Percentiles rank a stretch among this genome's conserved stretches.
phyloP scores from a whole-genome alignment of 805 yeast genomes.

The Teunomyces gatunensis region DNA sequence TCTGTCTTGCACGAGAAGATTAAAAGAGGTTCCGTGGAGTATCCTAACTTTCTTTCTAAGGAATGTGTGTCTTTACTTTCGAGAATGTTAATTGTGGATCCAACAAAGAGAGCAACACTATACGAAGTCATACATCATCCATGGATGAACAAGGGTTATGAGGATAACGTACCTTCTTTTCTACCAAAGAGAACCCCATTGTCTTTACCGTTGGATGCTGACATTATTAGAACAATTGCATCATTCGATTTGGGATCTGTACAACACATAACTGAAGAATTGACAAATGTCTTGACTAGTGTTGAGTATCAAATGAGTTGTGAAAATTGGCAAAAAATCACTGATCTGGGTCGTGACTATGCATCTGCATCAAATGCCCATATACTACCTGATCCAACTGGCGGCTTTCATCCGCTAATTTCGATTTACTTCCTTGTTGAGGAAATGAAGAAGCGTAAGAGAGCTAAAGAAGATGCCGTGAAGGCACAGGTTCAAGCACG shows the following conservation, averaged over 20 bases:
- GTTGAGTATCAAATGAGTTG: constrained; percentile 63
- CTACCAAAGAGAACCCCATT: constrained; percentile 80
- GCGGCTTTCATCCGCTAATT: constrained; percentile 82
- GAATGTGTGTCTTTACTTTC: constrained; percentile 80
- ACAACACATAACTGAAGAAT: constrained; percentile 52
- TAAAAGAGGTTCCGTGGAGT: constrained; percentile 87
- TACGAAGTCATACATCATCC: constrained; percentile 83
- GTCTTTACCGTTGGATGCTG: constrained; percentile 61
- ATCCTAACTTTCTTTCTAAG: constrained; percentile 75
- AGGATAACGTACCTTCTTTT: constrained; percentile 64
- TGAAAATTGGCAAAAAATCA: constrained; percentile 56
- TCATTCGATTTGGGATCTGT: constrained; percentile 76
- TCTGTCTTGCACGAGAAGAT: constrained; percentile 90
- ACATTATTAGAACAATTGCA: constrained; percentile 71
- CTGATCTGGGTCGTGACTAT: constrained; percentile 37
- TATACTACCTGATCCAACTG: constrained; percentile 69
- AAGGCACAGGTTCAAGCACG: constrained; percentile 27
- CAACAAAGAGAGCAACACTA: constrained; percentile 72
- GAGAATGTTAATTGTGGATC: constrained; percentile 90
- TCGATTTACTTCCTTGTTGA: constrained; percentile 84
- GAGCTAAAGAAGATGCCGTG: constrained; percentile 52
- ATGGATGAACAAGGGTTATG: constrained; percentile 92
- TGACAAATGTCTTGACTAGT: constrained; percentile 58
- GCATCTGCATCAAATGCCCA: constrained; percentile 33
- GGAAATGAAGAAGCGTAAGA: constrained; percentile 75